These are phyloP conservation scores for Hemileccinum impolitum DNA, from an alignment of 768 basidiomycete species.

Conservation along the genomic window DNA sequence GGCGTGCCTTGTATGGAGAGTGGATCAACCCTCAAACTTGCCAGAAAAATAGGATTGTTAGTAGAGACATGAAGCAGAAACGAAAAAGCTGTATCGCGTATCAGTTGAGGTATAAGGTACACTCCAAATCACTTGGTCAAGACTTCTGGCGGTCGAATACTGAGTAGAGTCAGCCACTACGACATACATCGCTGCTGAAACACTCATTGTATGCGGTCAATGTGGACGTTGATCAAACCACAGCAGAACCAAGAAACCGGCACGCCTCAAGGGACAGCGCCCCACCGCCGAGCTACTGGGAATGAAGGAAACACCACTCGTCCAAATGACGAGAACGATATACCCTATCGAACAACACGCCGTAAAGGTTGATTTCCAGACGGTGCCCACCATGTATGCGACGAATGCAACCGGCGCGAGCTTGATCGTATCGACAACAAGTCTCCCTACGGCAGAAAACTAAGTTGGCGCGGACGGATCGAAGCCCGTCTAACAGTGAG, in stretches of 20 bases:
- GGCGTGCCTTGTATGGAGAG: slow-evolving; percentile 19
- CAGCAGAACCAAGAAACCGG: slow-evolving; percentile 28
- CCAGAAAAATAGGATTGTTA: slow-evolving; percentile 14
- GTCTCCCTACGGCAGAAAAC: no score
- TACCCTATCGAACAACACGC: no score
- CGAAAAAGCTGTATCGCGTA: slow-evolving; percentile 29
- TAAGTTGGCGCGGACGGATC: no score
- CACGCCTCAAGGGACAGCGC: slow-evolving; percentile 2
- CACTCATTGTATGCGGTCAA: slow-evolving; percentile 23
- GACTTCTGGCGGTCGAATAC: slow-evolving; percentile 13
- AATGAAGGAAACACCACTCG: neutral
- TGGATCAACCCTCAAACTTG: slow-evolving; percentile 25
- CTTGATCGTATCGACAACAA: no score
- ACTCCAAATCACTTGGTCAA: slow-evolving; percentile 34
- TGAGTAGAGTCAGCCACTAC: slow-evolving; percentile 7
- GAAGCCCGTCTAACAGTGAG: no score
- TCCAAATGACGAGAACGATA: neutral
- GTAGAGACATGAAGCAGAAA: slow-evolving; percentile 5
- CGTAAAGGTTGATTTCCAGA: no score
- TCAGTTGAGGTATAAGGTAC: slow-evolving; percentile 40
- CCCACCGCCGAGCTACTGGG: slow-evolving; percentile 13
- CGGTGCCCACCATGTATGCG: no score
- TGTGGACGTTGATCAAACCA: slow-evolving; percentile 20
- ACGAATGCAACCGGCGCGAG: no score
- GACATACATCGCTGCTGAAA: neutral